Evolutionary conservation across 352 stramenopile species (phyloP), one percentile per base, ranked within the genome.

Genomic region (Phytophthora foliorum): DNA sequence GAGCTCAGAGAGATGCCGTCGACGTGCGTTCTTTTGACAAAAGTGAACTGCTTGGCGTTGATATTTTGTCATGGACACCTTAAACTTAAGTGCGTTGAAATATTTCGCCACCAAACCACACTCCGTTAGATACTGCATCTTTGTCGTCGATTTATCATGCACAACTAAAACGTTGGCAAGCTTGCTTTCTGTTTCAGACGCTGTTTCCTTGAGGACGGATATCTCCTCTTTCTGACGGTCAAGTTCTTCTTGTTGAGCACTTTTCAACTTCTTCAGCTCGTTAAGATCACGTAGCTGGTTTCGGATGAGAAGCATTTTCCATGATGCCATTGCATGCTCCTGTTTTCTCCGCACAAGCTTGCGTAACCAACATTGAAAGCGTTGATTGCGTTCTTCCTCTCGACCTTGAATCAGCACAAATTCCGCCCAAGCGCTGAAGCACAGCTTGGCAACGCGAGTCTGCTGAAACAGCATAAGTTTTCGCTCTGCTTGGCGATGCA

Each of bases 61-160:
- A 10, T 60, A 58, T 42, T 34, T 70, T 25, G n/a, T 50, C 4
- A 67, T 56, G 13, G 27, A 51, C 44, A 74, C 31, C 7, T 55
- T 59, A 2, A 70, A 42, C 25, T 77, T 77, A 11, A 77, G 49
- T 13, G 57, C 46, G 14, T 77, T 77, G 19, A 77, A 77, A 67
- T 51, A 65, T 9, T 69, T 74, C 1, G 64, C 46, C 27, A 74
- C 7, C 21, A 77, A 58, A 22, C 57, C 53, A 34, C 22, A 66
- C 22, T 69, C 25, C 0, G 32, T 69, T 36, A 73, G 4, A 27
- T 60, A 57, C 21, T 67, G 69, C 29, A 73, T 31, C 21, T 62
- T 73, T 25, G 39, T 59, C 2, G 41, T 57, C 6, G 63, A 70
- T 53, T 45, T 32, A 22, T 63, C 48, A 19, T 74, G 52, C 3